These are phyloP conservation scores for Trichoderma sp. DNA, from an alignment of 2,329 filamentous ascomycete species.

Conservation along the genomic window DNA sequence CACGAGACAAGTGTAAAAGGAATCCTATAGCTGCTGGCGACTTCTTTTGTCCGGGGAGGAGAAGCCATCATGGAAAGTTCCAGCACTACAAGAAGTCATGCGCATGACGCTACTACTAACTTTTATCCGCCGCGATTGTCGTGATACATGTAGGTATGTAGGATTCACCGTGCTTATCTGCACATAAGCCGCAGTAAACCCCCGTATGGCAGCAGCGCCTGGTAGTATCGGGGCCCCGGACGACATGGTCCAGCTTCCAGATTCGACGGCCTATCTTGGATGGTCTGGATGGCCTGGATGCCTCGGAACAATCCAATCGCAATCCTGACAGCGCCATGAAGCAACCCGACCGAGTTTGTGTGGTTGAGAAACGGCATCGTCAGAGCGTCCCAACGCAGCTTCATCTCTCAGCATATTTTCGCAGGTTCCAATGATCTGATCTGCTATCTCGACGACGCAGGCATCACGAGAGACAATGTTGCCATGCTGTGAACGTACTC, in stretches of 20 bases:
- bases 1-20: not conserved
- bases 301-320: slow-evolving; percentile 63
- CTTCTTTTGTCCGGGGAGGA: not conserved
- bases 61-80: not conserved
- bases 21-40: not conserved
- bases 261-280: slow-evolving; percentile 62
- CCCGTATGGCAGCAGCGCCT: not conserved
- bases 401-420: slow-evolving; percentile 82
- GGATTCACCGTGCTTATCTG: not conserved
- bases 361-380: slow-evolving; percentile 44
- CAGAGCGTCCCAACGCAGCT: slow-evolving; percentile 55
- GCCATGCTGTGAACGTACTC: slow-evolving; percentile 66
- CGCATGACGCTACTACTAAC: not conserved
- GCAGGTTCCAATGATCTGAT: slow-evolving; percentile 78
- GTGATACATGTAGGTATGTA: not conserved
- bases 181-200: not conserved
- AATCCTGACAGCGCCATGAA: slow-evolving; percentile 65
- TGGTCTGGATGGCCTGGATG: slow-evolving; percentile 50
- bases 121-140: not conserved
- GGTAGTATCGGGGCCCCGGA: not conserved
- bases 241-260: slow-evolving; percentile 43
- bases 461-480: slow-evolving; percentile 65
- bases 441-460: slow-evolving; percentile 67
- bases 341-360: slow-evolving; percentile 60
- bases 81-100: not conserved